phyloP scores from a whole-genome alignment of 129 eudicot genomes.

The Oenanthe sinensis region DNA sequence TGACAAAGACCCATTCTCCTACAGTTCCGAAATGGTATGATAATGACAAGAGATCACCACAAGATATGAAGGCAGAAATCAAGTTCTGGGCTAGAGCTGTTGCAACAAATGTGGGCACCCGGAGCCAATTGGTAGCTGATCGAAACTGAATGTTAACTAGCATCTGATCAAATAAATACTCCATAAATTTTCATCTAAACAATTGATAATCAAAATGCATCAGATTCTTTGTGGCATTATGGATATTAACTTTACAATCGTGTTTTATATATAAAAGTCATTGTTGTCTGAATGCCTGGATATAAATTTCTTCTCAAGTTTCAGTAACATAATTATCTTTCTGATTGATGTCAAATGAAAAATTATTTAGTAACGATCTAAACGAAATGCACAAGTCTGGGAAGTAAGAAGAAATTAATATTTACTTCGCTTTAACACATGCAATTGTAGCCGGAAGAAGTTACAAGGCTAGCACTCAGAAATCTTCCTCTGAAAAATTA shows the following conservation, averaged over 20 bases:
- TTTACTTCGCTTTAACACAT: no score
- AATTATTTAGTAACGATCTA: no score
- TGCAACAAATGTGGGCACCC: constrained; percentile 63
- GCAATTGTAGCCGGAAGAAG: neutral
- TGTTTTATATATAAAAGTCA: neutral
- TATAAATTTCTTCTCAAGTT: neutral
- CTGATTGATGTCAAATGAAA: neutral
- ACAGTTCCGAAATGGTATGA: constrained; percentile 24
- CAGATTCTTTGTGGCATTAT: neutral
- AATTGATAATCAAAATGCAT: neutral
- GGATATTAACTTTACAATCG: neutral
- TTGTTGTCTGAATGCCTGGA: neutral
- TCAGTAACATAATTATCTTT: no score
- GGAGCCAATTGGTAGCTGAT: neutral
- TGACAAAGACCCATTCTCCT: constrained; percentile 2
- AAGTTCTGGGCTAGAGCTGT: constrained; percentile 91
- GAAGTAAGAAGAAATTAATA: no score
- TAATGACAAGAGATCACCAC: constrained; percentile 40
- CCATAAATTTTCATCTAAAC: neutral
- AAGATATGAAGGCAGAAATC: constrained; percentile 73
- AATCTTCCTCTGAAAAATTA: neutral
- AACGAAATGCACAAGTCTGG: no score
- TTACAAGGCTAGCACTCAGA: neutral
- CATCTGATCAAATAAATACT: neutral
- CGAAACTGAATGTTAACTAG: neutral